Evolutionary conservation across 2,329 filamentous ascomycete genomes (phyloP), one percentile per base, ranked within the genome.

Genomic region (Nemania sp.): DNA sequence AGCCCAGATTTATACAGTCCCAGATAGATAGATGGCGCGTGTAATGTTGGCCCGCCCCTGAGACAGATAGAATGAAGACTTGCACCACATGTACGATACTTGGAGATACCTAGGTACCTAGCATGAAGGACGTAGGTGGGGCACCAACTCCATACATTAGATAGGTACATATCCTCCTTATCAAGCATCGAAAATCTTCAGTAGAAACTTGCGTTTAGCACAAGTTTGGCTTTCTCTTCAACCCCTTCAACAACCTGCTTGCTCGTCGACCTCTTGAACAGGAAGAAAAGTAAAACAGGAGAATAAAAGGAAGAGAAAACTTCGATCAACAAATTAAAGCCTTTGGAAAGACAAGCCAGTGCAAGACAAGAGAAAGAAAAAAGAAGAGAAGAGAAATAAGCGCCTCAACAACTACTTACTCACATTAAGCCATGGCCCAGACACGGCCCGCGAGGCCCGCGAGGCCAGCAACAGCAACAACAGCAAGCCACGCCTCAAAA

Each of bases 401-500:
- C 10, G 11, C 40, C 5, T 43, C 13, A 10, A 11, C 10, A 2
- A 42, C 18, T 15, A 18, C 15, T 18, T 10, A 12, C 13, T 21
- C 56, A 65, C 15, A 1, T n/a, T 29, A 29, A 29, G 7, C 25
- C 25, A 72, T 72, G 69, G 59, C 68, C 10, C 60, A 67, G 35
- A 49, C 34, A 1, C 56, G 67, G 25, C 52, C 66, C 1, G 11
- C 48, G 4, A 69, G 65, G 32, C 65, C 57, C n/a, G n/a, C n/a
- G n/a, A n/a, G n/a, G n/a, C n/a, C n/a, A n/a, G n/a, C n/a, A n/a
- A n/a, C n/a, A n/a, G n/a, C n/a, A n/a, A n/a, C n/a, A 32, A 21
- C 25, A 29, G 63, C 64, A 60, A 59, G 46, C 43, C 47, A 63
- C 50, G 64, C 68, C 29, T 48, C 68, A 18, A 74, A 72, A 62